Evolutionary conservation across 352 stramenopile genomes (phyloP).

Genomic region (Elongisporangium anandrum): DNA sequence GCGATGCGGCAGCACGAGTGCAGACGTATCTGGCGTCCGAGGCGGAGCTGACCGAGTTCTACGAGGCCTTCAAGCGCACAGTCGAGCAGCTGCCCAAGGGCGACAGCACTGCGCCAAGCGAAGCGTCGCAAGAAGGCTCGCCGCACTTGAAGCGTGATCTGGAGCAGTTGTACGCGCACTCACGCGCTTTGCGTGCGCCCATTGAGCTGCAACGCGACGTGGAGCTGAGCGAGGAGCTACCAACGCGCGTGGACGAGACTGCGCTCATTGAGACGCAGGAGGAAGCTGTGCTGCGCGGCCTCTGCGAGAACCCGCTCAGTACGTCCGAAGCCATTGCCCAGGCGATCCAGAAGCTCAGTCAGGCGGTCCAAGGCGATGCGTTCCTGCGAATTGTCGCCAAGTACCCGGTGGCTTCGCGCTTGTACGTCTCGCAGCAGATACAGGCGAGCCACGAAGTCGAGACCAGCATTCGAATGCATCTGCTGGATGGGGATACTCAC

Average conservation of each 20-base stretch:
- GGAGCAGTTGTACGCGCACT: background rate
- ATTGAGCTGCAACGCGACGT: background rate
- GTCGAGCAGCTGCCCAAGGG: background rate
- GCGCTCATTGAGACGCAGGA: conserved; percentile 11
- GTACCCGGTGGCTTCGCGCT: conserved; percentile 35
- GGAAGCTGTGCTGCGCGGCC: conserved; percentile 39
- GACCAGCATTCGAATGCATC: conserved; percentile 24
- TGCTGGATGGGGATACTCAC: conserved; percentile 17
- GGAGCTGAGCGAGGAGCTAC: background rate
- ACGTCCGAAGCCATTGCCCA: conserved; percentile 42
- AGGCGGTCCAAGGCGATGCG: conserved; percentile 21
- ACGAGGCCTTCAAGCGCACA: background rate
- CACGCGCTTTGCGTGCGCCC: background rate
- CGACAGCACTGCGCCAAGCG: background rate
- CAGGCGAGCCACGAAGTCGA: conserved; percentile 22
- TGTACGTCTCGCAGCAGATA: conserved; percentile 41
- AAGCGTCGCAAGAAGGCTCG: background rate
- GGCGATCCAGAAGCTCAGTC: conserved; percentile 26
- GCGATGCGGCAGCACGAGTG: background rate
- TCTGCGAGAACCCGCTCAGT: conserved; percentile 38
- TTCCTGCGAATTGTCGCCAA: conserved; percentile 32
- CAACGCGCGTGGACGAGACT: background rate
- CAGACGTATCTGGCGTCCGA: background rate
- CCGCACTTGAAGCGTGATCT: background rate
- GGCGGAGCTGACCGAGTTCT: background rate